These are phyloP conservation scores for Trypanosoma theileri DNA, from an alignment of 208 protist species.

Conservation along the genomic window DNA sequence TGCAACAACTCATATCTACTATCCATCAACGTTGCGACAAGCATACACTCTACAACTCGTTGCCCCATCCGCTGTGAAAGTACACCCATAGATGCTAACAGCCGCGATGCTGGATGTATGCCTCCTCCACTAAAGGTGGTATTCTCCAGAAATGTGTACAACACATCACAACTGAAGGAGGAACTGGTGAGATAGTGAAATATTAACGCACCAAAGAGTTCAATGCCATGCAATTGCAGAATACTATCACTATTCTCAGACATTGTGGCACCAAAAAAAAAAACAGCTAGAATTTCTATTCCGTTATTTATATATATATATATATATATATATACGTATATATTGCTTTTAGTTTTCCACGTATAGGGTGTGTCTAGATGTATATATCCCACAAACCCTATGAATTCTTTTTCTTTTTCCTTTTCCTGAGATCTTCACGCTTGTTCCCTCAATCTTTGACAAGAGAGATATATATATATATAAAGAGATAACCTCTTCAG, in stretches of 20 bases:
- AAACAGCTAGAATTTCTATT: background rate
- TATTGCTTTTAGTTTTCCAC: background rate
- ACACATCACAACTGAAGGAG: conserved; percentile 45
- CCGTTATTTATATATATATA: conserved; percentile 15
- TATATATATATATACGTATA: conserved; percentile 26
- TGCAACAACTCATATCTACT: conserved; percentile 34
- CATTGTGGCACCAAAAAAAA: background rate
- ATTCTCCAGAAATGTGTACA: conserved; percentile 36
- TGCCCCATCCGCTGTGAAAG: conserved; percentile 44
- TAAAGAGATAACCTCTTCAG: too few relatives aligned
- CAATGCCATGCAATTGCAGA: conserved; percentile 24
- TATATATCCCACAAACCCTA: too few relatives aligned
- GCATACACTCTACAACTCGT: conserved; percentile 53
- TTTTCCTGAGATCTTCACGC: too few relatives aligned
- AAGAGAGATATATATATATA: too few relatives aligned
- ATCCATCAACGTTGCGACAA: conserved; percentile 36
- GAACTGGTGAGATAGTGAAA: conserved; percentile 54
- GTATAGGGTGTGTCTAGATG: too few relatives aligned
- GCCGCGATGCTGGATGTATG: background rate
- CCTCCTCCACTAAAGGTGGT: background rate
- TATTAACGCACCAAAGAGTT: conserved; percentile 47
- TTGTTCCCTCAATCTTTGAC: too few relatives aligned
- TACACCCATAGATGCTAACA: conserved; percentile 9
- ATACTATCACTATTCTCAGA: background rate
- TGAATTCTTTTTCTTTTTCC: too few relatives aligned